phyloP scores from a whole-genome alignment of 1,284 basidiomycete genomes.

The Rhodotorula sp. region DNA sequence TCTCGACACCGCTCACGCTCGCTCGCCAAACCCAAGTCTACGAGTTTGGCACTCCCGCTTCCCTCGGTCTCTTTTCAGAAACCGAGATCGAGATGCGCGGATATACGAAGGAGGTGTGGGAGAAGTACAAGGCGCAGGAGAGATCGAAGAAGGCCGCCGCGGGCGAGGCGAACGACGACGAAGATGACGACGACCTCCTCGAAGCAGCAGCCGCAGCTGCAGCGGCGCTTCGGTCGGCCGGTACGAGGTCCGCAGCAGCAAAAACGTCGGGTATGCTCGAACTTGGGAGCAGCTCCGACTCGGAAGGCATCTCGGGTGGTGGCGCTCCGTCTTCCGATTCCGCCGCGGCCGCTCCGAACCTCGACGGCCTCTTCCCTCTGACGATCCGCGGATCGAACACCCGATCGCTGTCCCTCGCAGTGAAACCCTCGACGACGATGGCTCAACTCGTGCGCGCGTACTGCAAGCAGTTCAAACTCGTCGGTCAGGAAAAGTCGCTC shows the following conservation, averaged over 20 bases:
- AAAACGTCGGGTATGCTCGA: not conserved
- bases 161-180: slow-evolving; percentile 1
- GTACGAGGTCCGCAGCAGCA: not conserved
- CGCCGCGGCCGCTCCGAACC: not conserved
- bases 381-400: slow-evolving; percentile 26
- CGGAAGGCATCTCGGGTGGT: not conserved
- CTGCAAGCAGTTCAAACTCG: slow-evolving; percentile 9
- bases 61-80: not conserved
- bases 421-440: slow-evolving; percentile 19
- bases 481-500: not conserved
- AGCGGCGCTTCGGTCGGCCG: not conserved
- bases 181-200: not conserved
- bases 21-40: slow-evolving; percentile 10
- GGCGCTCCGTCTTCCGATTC: not conserved
- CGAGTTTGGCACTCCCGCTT: slow-evolving; percentile 29
- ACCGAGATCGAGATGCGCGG: not conserved
- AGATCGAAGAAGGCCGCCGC: not conserved
- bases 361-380: slow-evolving; percentile 18
- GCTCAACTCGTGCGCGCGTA: slow-evolving; percentile 24
- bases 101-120: slow-evolving; percentile 17
- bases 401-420: slow-evolving; percentile 23
- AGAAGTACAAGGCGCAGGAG: slow-evolving; percentile 1
- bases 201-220: not conserved
- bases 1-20: not conserved
- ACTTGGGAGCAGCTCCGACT: not conserved